Percentiles rank a stretch among this genome's conserved stretches.
phyloP scores from a whole-genome alignment of 805 yeast species.

The Zygoascus ofunaensis region DNA sequence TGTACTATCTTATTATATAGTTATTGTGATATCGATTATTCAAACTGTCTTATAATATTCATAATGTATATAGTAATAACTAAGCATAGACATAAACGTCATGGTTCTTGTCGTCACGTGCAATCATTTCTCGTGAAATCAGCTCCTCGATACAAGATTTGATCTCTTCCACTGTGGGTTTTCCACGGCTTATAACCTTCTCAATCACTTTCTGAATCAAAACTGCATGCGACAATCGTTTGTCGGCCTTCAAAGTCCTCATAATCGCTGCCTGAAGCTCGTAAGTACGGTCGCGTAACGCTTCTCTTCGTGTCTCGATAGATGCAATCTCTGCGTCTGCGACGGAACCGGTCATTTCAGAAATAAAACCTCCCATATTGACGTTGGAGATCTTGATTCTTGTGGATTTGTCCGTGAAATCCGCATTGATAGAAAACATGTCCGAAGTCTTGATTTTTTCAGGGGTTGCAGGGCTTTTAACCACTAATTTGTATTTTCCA shows the following conservation, averaged over 20 bases:
- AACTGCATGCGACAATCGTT: constrained; percentile 21
- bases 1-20: too few species aligned
- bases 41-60: too few species aligned
- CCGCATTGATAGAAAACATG: constrained; percentile 19
- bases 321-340: constrained; percentile 18
- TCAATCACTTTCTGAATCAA: constrained; percentile 22
- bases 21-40: too few species aligned
- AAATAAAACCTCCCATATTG: constrained; percentile 1
- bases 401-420: constrained; percentile 17
- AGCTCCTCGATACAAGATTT: constrained; percentile 25
- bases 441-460: constrained; percentile 18
- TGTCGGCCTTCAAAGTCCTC: constrained; percentile 26
- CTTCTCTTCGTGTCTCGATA: constrained; percentile 18
- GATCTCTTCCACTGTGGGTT: constrained; percentile 22
- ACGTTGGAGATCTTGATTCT: constrained; percentile 17
- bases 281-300: constrained; percentile 24
- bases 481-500: constrained; percentile 19
- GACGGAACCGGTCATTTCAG: constrained; percentile 2
- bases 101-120: constrained; percentile 14
- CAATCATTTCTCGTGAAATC: constrained; percentile 22
- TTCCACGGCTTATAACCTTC: constrained; percentile 24
- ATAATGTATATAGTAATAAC: too few species aligned
- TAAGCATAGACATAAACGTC: constrained; percentile 9
- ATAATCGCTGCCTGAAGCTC: constrained; percentile 28
- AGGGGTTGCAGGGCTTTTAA: constrained; percentile 14